Base-by-base conservation (phyloP, 768 basidiomycete genomes). In the Trametes elegans region DNA sequence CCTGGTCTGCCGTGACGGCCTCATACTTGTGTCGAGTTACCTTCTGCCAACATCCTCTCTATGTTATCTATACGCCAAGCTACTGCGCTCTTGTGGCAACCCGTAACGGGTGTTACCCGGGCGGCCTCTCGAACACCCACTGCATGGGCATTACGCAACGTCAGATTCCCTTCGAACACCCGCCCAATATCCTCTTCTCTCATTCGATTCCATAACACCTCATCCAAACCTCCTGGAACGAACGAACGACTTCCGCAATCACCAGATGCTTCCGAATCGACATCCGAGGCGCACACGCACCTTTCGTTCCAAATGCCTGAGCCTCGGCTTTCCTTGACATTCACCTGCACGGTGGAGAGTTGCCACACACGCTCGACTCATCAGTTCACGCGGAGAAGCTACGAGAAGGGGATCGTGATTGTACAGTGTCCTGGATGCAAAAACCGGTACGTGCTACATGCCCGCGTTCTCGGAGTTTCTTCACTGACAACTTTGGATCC, bases 361-460 rank as follows among this genome's bases (percentile, higher is more conserved):
- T 98, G 95, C 63, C 77, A 77, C 9, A 79, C 81, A 57, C 85
- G 96, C 2, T 95, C 92, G 8, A 85, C 90, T 5, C 95, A 98
- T 64, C 80, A 89, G 57, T 98, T 98, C 69, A 80, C 90, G 6
- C 87, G 84, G 66, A 79, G 84, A 40, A 82, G 91, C 18, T 99
- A 99, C 70, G 81, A 88, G 67, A 81, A 78, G 40, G 96, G 96
- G 0, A 85, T 98, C 47, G 95, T 98, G 3, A 75, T 99, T 24
- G 82, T 97, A 1, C 82, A 94, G 67, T 99, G 96, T 73, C 94
- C 95, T 1, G 81, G 80, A 13, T 99, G 96, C 68, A 84, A 88
- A 63, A 92, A 90, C 64, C 75, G 95, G 90, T 93, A 66, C 49
- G 84, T 71, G 10, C 42, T 16, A 4, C 11, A 1, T 8, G 21